Base-by-base conservation (phyloP, 192 early-diverging fungal genomes). In the Phycomyces blakesleeanus region DNA sequence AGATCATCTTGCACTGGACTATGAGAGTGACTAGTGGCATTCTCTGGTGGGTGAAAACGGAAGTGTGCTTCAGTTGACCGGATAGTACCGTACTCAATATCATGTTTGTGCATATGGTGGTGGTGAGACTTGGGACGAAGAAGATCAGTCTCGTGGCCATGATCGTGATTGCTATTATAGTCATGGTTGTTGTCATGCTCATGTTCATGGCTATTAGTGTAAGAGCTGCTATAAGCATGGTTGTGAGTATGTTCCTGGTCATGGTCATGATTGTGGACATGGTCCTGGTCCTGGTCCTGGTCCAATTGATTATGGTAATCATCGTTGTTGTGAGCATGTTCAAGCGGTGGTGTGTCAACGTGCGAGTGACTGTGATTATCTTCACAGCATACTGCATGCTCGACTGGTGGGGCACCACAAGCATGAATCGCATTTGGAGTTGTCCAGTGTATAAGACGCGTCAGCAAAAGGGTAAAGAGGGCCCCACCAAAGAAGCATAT, bases 351-450 rank as follows among this genome's bases (percentile, higher is more conserved):
- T 34, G 29, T 34, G 29, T 34, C 54, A 55, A 10, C 25, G 29
- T n/a, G 16, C 24, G 27, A n/a, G 24, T 55, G 24, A 29, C 27
- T 29, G 24, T 55, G 29, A 29, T 26, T 26, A 29, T 26, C 27
- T 16, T 29, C 16, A 54, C 7, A 7, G 27, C 27, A 55, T 0
- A 55, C 25, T 14, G 53, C 6, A 9, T 27, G 14, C 10, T 29
- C 27, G 6, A 7, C 27, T 26, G 51, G 22, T 0, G 49, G 29
- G 18, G 66, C 26, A 27, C 60, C 67, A 21, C 67, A 69, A 20
- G 67, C 61, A 42, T 69, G 60, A 26, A 69, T 69, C 2, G 67
- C 67, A 51, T 69, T 54, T 0, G 72, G 72, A 22, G 67, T 74
- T 4, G 38, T 39, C 24, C 40, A 54, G 40, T 64, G 67, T 8